phyloP scores from a whole-genome alignment of 805 yeast genomes.

The Ogataea sp. region DNA sequence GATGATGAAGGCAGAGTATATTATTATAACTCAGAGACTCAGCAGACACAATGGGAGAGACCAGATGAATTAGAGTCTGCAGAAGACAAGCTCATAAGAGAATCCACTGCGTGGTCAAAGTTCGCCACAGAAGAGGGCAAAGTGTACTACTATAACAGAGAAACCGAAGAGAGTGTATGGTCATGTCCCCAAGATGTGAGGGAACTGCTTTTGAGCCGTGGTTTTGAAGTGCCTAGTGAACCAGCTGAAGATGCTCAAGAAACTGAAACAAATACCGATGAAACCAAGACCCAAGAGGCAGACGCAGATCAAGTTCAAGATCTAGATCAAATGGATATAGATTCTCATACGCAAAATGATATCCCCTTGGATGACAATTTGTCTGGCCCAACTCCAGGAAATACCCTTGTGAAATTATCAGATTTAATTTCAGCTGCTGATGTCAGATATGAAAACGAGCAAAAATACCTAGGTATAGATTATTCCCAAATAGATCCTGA shows the following conservation, averaged over 20 bases:
- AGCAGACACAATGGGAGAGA: conserved; percentile 74
- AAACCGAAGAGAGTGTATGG: conserved; percentile 71
- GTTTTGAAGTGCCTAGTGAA: conserved; percentile 1
- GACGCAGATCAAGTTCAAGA: conserved; percentile 2
- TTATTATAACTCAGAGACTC: conserved; percentile 59
- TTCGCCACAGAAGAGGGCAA: conserved; percentile 36
- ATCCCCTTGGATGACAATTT: too few relatives aligned
- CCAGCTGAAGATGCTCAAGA: conserved; percentile 3
- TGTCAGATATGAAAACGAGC: background rate
- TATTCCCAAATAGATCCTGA: background rate
- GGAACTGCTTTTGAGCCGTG: conserved; percentile 2
- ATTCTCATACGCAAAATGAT: too few relatives aligned
- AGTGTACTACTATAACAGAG: conserved; percentile 60
- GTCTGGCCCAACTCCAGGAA: conserved; percentile 3
- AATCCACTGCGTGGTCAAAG: conserved; percentile 44
- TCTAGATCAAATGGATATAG: background rate
- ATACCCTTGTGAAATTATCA: conserved; percentile 5
- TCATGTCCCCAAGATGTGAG: conserved; percentile 52
- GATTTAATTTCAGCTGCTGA: background rate
- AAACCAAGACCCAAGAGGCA: too few relatives aligned
- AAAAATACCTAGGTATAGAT: background rate
- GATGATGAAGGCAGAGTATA: conserved; percentile 64
- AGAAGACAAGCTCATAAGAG: conserved; percentile 37
- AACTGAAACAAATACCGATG: conserved; percentile 3
- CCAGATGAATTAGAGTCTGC: conserved; percentile 46